Evolutionary conservation across 225 moss, liverwort and hornwort species (phyloP).

Genomic region (Polytrichum formosum): DNA sequence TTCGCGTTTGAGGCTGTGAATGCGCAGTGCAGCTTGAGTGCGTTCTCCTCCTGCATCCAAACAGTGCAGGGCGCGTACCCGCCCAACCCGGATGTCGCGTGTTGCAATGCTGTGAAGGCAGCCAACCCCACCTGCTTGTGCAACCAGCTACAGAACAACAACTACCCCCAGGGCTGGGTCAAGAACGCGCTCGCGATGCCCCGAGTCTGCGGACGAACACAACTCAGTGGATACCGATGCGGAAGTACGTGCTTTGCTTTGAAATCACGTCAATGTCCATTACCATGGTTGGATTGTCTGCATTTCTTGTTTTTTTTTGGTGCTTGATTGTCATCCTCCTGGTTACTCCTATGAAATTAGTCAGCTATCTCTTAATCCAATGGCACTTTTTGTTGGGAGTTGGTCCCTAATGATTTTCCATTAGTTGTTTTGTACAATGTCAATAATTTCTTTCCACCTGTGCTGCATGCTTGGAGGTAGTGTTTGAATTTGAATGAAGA

Average conservation of each 20-base stretch:
- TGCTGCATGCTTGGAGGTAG: no score
- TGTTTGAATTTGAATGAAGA: no score
- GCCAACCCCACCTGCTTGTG: slow-evolving; percentile 24
- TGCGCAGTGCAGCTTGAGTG: slow-evolving; percentile 15
- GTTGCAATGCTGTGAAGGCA: slow-evolving; percentile 18
- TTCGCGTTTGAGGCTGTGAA: neutral
- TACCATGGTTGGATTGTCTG: no score
- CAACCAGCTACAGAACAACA: slow-evolving; percentile 6
- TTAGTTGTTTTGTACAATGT: no score
- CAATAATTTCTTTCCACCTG: no score
- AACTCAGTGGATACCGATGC: slow-evolving; percentile 20
- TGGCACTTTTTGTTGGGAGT: no score
- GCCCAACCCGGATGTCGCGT: neutral
- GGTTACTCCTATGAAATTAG: no score
- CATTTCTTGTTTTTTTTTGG: neutral
- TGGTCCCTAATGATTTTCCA: no score
- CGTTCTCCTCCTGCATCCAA: slow-evolving; percentile 8
- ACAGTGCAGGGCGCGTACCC: slow-evolving; percentile 13
- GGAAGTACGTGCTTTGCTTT: slow-evolving; percentile 9
- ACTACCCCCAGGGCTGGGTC: slow-evolving; percentile 4
- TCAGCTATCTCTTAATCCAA: no score
- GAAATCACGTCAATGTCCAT: no score
- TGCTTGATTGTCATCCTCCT: neutral
- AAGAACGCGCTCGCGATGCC: slow-evolving; percentile 21
- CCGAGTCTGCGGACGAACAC: slow-evolving; percentile 14